A percentile compares a stretch with the other conserved stretches of the same genome.
phyloP scores from a whole-genome alignment of 2,329 filamentous ascomycete species.

The Aspergillus sergii region DNA sequence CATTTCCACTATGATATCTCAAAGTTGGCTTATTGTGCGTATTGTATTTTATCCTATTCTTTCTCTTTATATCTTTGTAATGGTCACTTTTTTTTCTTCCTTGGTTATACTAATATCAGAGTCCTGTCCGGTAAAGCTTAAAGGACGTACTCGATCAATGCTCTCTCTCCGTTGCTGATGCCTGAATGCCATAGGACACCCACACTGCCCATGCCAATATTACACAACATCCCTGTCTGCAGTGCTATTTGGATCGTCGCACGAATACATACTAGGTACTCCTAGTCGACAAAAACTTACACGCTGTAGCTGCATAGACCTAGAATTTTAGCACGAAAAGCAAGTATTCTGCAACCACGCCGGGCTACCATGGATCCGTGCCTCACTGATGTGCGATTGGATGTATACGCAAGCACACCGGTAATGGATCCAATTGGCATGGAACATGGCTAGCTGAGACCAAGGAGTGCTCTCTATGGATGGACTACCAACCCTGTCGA shows the following conservation, averaged over 20 bases:
- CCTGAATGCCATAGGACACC: neutral
- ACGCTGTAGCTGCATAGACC: neutral
- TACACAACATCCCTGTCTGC: constrained; percentile 7
- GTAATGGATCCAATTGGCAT: neutral
- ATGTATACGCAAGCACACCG: neutral
- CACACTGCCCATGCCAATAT: constrained; percentile 4
- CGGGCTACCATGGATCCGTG: neutral
- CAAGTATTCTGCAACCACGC: neutral
- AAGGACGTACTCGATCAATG: neutral
- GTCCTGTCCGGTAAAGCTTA: neutral
- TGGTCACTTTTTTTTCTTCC: neutral
- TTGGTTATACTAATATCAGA: neutral
- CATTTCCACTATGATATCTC: constrained; percentile 2
- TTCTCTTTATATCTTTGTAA: neutral
- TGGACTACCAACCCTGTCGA: neutral
- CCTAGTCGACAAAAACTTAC: neutral
- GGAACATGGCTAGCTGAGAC: neutral
- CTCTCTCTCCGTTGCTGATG: neutral
- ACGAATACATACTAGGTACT: neutral
- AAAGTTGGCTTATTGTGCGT: neutral
- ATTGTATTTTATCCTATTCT: neutral
- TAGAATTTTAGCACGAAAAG: neutral
- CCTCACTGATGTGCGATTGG: neutral
- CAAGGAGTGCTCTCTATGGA: neutral
- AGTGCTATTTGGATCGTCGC: constrained; percentile 16